Evolutionary conservation across 2,329 filamentous ascomycete species (phyloP).

Genomic region (Cercospora zeae-maydis): DNA sequence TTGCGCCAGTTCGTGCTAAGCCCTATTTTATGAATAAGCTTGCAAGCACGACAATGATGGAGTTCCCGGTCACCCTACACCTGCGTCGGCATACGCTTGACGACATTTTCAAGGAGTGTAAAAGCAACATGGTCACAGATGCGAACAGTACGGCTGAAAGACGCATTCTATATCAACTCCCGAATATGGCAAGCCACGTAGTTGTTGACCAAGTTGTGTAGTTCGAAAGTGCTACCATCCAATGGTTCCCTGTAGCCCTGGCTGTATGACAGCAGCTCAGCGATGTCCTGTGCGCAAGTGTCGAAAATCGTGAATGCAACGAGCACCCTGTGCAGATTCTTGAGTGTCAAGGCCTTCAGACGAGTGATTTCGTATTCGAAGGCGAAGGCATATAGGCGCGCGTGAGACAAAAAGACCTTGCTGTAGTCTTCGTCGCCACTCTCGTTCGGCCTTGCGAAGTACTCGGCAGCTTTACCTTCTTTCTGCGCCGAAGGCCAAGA

Average conservation of each 20-base stretch:
- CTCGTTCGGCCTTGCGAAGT: not conserved
- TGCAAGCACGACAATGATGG: too few relatives aligned
- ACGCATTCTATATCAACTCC: not conserved
- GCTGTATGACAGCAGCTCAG: slow-evolving; percentile 6
- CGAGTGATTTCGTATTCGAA: slow-evolving; percentile 4
- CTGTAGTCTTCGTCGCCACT: slow-evolving; percentile 9
- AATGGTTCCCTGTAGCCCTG: not conserved
- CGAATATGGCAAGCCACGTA: slow-evolving; percentile 13
- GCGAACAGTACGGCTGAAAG: not conserved
- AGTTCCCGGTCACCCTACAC: too few relatives aligned
- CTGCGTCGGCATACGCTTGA: slow-evolving; percentile 1
- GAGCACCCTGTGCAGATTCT: slow-evolving; percentile 7
- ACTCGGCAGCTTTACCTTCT: slow-evolving; percentile 31
- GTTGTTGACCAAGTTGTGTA: slow-evolving; percentile 1
- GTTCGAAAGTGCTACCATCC: not conserved
- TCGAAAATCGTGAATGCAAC: not conserved
- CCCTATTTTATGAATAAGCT: too few relatives aligned
- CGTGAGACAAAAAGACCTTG: slow-evolving; percentile 13
- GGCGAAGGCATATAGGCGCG: slow-evolving; percentile 12
- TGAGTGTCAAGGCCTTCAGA: not conserved
- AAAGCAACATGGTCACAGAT: not conserved
- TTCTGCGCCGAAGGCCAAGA: not conserved
- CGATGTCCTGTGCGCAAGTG: not conserved
- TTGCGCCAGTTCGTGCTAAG: too few relatives aligned
- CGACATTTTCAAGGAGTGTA: not conserved